A percentile compares a stretch with the other conserved stretches of the same genome.
Conservation (phyloP, 192 early-diverging fungal species). For the Dimargaris cristalligena region DNA sequence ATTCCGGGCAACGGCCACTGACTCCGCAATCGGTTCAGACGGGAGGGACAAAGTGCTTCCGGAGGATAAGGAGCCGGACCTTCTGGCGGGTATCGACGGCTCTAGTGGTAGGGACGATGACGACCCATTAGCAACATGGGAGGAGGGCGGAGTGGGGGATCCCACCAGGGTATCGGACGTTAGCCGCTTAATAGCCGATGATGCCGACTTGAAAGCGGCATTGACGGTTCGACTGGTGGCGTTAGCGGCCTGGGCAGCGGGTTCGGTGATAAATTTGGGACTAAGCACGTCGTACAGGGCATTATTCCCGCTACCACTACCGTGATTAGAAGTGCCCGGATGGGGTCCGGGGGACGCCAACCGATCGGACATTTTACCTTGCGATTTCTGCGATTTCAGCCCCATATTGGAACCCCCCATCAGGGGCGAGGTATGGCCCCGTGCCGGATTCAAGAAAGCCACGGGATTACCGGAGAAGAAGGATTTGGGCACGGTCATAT, state of each 20-base stretch:
- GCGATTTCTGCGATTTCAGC: too few relatives aligned
- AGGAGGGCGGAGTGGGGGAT: too few relatives aligned
- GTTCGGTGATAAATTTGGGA: background rate
- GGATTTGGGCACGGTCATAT: slow-evolving; percentile 10
- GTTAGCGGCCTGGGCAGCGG: slow-evolving; percentile 5
- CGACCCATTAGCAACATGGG: too few relatives aligned
- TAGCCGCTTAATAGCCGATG: slow-evolving; percentile 4
- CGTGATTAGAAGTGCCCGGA: background rate
- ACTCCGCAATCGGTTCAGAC: background rate
- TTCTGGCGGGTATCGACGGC: background rate
- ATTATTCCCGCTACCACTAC: background rate
- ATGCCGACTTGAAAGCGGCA: slow-evolving; percentile 8
- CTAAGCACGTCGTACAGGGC: background rate
- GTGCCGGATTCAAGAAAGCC: background rate
- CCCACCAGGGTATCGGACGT: background rate
- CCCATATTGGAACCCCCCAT: too few relatives aligned
- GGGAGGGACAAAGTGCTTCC: background rate
- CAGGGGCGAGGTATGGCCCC: background rate
- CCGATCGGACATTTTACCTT: too few relatives aligned
- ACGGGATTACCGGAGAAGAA: background rate
- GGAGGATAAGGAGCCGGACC: background rate
- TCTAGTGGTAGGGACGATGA: background rate
- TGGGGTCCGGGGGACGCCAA: background rate
- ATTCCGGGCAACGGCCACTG: too few relatives aligned
- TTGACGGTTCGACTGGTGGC: slow-evolving; percentile 3